Conservation (phyloP, 495 filamentous ascomycete genomes). For the Beverwykella pulmonaria region DNA sequence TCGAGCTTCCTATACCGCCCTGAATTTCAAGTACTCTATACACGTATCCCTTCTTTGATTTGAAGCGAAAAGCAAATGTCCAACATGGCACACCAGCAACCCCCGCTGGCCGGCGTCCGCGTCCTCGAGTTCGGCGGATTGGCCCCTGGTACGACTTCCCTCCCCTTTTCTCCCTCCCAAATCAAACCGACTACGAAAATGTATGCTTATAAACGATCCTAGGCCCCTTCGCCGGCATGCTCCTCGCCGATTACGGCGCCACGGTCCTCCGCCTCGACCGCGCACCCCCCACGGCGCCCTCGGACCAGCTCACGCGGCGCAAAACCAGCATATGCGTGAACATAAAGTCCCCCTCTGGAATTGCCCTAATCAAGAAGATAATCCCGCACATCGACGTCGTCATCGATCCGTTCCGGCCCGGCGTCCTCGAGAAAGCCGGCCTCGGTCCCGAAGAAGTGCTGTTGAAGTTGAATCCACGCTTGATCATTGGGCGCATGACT, state of each 20-base stretch:
- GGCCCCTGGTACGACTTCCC: constrained; percentile 67
- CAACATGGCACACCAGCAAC: constrained; percentile 41
- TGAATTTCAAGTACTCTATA: background rate
- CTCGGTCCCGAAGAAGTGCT: constrained; percentile 69
- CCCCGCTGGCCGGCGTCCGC: constrained; percentile 73
- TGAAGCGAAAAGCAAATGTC: background rate
- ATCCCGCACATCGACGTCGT: constrained; percentile 69
- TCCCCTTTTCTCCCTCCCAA: constrained; percentile 3
- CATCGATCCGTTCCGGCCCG: constrained; percentile 91
- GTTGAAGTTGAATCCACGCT: constrained; percentile 65
- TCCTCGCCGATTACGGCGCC: constrained; percentile 88
- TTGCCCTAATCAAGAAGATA: constrained; percentile 66
- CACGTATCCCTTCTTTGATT: background rate
- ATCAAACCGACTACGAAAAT: background rate
- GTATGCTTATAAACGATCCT: constrained; percentile 10
- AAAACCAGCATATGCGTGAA: constrained; percentile 79
- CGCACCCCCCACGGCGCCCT: constrained; percentile 50
- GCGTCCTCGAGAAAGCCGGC: constrained; percentile 80
- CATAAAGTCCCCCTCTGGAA: constrained; percentile 66
- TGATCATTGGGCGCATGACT: constrained; percentile 83
- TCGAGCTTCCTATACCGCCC: constrained; percentile 1
- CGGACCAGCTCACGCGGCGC: constrained; percentile 73
- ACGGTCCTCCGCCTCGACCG: constrained; percentile 87
- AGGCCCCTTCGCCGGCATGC: constrained; percentile 87
- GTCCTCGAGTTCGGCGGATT: constrained; percentile 90